Conservation (phyloP, 2,329 filamentous ascomycete species). For the Tolypocladium nubicola region DNA sequence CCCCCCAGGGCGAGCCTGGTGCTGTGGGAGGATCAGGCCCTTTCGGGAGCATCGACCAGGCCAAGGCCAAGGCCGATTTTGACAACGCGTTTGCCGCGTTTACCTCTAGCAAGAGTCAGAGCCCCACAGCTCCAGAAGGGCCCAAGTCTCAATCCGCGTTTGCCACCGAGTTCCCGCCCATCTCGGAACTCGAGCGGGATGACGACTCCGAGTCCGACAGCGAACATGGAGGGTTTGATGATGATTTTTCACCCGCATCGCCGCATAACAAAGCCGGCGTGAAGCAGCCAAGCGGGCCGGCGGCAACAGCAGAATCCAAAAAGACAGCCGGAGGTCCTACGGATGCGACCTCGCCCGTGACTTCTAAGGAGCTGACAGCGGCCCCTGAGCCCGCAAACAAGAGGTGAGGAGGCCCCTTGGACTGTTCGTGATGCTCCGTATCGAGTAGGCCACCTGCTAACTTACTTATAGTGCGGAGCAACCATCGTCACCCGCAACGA, state of each 20-base stretch:
- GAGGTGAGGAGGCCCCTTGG: conserved; percentile 11
- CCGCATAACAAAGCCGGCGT: conserved; percentile 24
- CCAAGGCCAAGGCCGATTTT: conserved; percentile 68
- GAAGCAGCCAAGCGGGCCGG: conserved; percentile 3
- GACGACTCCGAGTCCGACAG: conserved; percentile 75
- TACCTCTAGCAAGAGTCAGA: conserved; percentile 39
- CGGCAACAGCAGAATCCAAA: conserved; percentile 1
- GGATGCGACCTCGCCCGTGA: not conserved
- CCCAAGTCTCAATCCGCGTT: conserved; percentile 41
- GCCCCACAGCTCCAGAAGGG: conserved; percentile 28
- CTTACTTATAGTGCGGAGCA: conserved; percentile 14
- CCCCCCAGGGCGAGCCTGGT: conserved; percentile 8
- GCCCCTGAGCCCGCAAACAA: conserved; percentile 10
- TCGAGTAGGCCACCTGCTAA: conserved; percentile 1
- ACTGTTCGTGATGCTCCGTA: not conserved
- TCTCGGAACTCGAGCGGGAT: conserved; percentile 73
- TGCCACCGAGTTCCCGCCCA: conserved; percentile 81
- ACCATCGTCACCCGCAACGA: conserved; percentile 19
- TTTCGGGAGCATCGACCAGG: conserved; percentile 41
- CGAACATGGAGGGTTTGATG: conserved; percentile 78
- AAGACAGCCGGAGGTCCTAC: conserved; percentile 3
- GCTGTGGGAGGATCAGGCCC: conserved; percentile 28
- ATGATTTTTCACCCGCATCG: conserved; percentile 71
- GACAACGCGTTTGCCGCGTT: conserved; percentile 79
- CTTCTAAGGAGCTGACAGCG: conserved; percentile 3